Base-by-base conservation (phyloP, 768 basidiomycete species). In the Amanita exitialis region DNA sequence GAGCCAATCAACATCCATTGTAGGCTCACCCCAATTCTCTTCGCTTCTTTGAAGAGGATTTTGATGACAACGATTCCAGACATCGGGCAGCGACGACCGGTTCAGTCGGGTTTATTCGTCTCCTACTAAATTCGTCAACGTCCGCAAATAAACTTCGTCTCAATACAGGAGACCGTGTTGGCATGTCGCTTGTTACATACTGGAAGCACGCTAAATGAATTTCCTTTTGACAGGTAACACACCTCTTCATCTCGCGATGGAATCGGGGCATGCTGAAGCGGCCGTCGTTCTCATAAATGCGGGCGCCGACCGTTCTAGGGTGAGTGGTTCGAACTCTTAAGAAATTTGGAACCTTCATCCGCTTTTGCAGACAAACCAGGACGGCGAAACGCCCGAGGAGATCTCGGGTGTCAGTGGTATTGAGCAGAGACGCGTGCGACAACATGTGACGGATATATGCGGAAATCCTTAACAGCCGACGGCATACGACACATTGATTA, bases 71-170 rank as follows among this genome's bases (percentile, higher is more conserved):
- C 49, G 49, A 48, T 56, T 50, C 36, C 56, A 94, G 90, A 47
- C 96, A 99, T 68, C 86, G 96, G 54, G 96, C 96, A 43, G 91
- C 94, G 9, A 94, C 96, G 6, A 97, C 90, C 12, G 96, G 96
- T 28, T 91, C 92, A 20, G 80, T 82, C 8, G 90, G 90, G 6
- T 95, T 98, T 64, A 79, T 98, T 51, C 77, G 76, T 25, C 72
- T 99, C 38, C 75, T 99, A n/a, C 65, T 98, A 47, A 78, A 87
- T 54, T 86, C 90, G 4, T 86, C 89, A n/a, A 79, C 77, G 59
- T 82, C 80, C 9, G 72, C 77, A 52, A 70, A 73, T 47, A 92
- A 95, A 63, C 79, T 85, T 38, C 80, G 91, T 45, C 71, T 98
- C 50, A 98, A 98, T 61, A 88, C 88, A 23, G 78, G 75, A 46